Evolutionary conservation across 148 eudicot genomes (phyloP).

Genomic region (Arbutus unedo): DNA sequence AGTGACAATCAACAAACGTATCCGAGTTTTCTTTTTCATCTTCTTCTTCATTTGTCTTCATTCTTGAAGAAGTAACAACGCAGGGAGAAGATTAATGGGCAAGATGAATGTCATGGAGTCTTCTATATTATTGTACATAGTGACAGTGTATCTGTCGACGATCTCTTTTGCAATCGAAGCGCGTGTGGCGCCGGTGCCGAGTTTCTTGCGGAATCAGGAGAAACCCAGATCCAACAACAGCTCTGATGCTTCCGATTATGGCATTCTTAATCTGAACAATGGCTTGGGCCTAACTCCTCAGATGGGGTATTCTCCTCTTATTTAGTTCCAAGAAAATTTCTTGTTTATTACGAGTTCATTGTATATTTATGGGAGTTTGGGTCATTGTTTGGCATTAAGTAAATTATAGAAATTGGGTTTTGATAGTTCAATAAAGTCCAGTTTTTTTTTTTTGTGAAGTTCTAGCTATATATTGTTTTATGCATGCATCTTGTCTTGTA

Average conservation of each 20-base stretch:
- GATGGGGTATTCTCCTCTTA: conserved; percentile 64
- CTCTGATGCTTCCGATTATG: conserved; percentile 68
- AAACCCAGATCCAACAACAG: conserved; percentile 37
- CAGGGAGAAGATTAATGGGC: conserved; percentile 5
- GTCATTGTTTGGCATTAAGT: not conserved
- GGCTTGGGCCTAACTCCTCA: conserved; percentile 90
- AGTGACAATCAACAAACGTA: not conserved
- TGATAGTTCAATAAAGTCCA: not conserved
- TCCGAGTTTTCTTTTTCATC: not conserved
- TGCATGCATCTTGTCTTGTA: not conserved
- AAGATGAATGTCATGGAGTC: not conserved
- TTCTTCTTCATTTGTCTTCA: not conserved
- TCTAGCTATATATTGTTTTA: not conserved
- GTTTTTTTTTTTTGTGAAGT: too few species aligned
- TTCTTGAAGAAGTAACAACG: too few species aligned
- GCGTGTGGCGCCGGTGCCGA: conserved; percentile 28
- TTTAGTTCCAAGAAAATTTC: not conserved
- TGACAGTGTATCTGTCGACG: conserved; percentile 32
- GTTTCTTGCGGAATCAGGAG: conserved; percentile 25
- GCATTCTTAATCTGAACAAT: conserved; percentile 60
- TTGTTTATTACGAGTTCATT: not conserved
- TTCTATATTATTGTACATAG: not conserved
- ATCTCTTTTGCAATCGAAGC: conserved; percentile 26
- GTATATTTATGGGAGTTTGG: not conserved
- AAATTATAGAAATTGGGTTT: not conserved